Percentiles rank a stretch among this genome's conserved stretches.
phyloP scores from a whole-genome alignment of 805 yeast species.

The Lachancea sp. region DNA sequence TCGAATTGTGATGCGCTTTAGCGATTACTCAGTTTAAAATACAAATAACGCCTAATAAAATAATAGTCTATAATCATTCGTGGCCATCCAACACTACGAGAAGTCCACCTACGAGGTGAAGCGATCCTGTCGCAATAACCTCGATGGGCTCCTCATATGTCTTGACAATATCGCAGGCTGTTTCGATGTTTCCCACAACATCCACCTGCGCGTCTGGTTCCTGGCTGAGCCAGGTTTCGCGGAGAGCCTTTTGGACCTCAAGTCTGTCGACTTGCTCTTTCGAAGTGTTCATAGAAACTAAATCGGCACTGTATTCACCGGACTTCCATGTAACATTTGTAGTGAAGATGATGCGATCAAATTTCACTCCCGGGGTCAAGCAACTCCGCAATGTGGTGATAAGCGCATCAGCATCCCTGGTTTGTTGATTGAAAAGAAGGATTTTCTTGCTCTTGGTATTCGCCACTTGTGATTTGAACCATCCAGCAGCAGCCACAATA shows the following conservation, averaged over 20 bases:
- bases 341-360: slow-evolving; percentile 77
- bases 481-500: slow-evolving; percentile 67
- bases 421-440: slow-evolving; percentile 88
- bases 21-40: neutral
- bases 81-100: slow-evolving; percentile 68
- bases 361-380: slow-evolving; percentile 38
- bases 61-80: slow-evolving; percentile 1
- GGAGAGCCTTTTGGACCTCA: slow-evolving; percentile 70
- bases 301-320: slow-evolving; percentile 73
- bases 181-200: slow-evolving; percentile 70
- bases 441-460: slow-evolving; percentile 34
- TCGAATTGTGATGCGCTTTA: neutral
- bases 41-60: slow-evolving; percentile 1
- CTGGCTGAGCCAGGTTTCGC: slow-evolving; percentile 58
- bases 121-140: slow-evolving; percentile 88
- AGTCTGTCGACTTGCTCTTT: slow-evolving; percentile 72
- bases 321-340: slow-evolving; percentile 89
- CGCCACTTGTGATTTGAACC: slow-evolving; percentile 48
- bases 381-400: slow-evolving; percentile 46
- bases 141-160: slow-evolving; percentile 40
- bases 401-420: slow-evolving; percentile 71
- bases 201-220: slow-evolving; percentile 41
- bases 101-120: slow-evolving; percentile 92
- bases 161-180: slow-evolving; percentile 50
- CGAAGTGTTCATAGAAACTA: slow-evolving; percentile 80